Evolutionary conservation across 768 basidiomycete genomes (phyloP).

Genomic region (Tylopilus balloui): DNA sequence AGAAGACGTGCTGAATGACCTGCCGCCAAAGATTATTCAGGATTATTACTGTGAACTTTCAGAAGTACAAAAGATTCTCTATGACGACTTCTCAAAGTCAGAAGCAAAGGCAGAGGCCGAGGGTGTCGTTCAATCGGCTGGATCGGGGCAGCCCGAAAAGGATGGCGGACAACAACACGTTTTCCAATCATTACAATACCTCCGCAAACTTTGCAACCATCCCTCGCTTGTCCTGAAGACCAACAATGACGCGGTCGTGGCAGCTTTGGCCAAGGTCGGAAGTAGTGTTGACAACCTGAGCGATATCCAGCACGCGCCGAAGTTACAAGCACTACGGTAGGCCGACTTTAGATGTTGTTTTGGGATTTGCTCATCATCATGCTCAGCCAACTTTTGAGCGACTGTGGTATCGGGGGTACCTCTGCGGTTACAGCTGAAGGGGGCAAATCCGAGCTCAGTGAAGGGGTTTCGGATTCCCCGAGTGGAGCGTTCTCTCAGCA

Average conservation of each 20-base stretch:
- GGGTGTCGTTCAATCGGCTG: constrained; percentile 52
- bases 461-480: constrained; percentile 45
- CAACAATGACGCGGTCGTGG: constrained; percentile 51
- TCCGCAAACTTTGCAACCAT: constrained; percentile 97
- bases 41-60: constrained; percentile 99
- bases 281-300: constrained; percentile 45
- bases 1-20: constrained; percentile 92
- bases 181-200: constrained; percentile 95
- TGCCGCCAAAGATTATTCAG: constrained; percentile 99
- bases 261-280: constrained; percentile 55
- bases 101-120: constrained; percentile 62
- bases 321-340: constrained; percentile 85
- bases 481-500: constrained; percentile 80
- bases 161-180: constrained; percentile 72
- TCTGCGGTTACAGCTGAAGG: constrained; percentile 43
- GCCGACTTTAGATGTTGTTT: constrained; percentile 19
- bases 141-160: constrained; percentile 31
- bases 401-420: constrained; percentile 84
- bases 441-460: constrained; percentile 64
- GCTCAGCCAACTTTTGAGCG: constrained; percentile 81
- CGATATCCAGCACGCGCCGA: constrained; percentile 91
- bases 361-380: constrained; percentile 4
- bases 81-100: constrained; percentile 89
- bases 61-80: constrained; percentile 87
- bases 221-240: constrained; percentile 86